Conservation (phyloP, 108 stramenopile genomes). For the Nitzschia sp. region DNA sequence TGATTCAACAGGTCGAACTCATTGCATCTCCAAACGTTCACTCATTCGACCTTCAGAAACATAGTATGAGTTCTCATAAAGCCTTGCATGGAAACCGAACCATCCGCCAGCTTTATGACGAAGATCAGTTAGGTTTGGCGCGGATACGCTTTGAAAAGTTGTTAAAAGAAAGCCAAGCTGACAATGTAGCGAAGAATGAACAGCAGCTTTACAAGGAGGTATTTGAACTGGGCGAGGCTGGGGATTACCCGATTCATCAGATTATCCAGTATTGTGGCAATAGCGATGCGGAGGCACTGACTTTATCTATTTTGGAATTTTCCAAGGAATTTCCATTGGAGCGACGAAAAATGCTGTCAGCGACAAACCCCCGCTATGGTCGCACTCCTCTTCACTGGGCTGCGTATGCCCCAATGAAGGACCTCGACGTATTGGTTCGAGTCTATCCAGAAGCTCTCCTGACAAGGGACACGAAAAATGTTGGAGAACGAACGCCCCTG, state of each 20-base stretch:
- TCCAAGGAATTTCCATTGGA: background rate
- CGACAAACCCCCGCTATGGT: constrained; percentile 19
- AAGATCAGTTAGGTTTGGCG: constrained; percentile 32
- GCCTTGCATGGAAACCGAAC: too few species aligned
- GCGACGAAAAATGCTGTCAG: background rate
- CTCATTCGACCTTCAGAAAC: too few species aligned
- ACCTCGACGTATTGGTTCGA: constrained; percentile 8
- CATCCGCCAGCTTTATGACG: constrained; percentile 28
- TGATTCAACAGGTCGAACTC: too few species aligned
- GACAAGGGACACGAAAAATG: constrained; percentile 4
- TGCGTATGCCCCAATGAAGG: constrained; percentile 20
- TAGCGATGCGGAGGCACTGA: constrained; percentile 23
- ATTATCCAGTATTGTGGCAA: constrained; percentile 29
- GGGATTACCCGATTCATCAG: constrained; percentile 29
- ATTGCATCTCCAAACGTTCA: too few species aligned
- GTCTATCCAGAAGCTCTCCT: constrained; percentile 27
- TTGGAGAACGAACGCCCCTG: constrained; percentile 23
- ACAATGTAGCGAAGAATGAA: background rate
- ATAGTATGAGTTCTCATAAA: too few species aligned
- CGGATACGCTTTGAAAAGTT: constrained; percentile 20
- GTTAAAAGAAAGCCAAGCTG: constrained; percentile 1
- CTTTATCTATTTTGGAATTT: constrained; percentile 1
- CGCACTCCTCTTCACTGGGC: constrained; percentile 42
- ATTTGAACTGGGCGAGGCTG: constrained; percentile 25
- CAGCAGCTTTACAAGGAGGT: constrained; percentile 15